phyloP scores from a whole-genome alignment of 331 rosid genomes.

The Acacia concinna region DNA sequence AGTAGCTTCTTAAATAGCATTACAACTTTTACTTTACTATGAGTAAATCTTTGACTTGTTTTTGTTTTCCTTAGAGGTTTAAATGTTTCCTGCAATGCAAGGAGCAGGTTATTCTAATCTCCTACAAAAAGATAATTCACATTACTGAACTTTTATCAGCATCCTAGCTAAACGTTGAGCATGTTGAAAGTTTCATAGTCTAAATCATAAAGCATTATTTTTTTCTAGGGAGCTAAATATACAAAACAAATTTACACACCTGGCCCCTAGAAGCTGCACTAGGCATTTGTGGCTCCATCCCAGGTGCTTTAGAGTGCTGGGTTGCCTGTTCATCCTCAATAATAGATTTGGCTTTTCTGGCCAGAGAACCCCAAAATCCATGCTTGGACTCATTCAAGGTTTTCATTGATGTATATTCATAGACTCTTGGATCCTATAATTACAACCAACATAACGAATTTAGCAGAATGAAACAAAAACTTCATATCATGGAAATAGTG shows the following conservation, averaged over 20 bases:
- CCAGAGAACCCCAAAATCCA: conserved; percentile 90
- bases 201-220: conserved; percentile 5
- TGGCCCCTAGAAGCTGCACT: conserved; percentile 52
- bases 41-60: not conserved
- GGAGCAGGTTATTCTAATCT: not conserved
- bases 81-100: not conserved
- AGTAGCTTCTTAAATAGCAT: not conserved
- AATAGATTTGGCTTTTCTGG: conserved; percentile 90
- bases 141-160: not conserved
- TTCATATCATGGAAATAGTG: not conserved
- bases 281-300: conserved; percentile 43
- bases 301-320: conserved; percentile 47
- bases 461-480: not conserved
- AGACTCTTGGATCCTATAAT: conserved; percentile 54
- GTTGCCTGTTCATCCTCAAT: conserved; percentile 68
- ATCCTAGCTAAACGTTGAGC: conserved; percentile 15
- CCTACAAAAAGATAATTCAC: conserved; percentile 1
- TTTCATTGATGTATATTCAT: conserved; percentile 79
- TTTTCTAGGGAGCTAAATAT: not conserved
- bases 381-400: conserved; percentile 72
- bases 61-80: not conserved
- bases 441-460: conserved; percentile 14
- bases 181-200: not conserved
- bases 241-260: conserved; percentile 42
- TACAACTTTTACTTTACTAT: not conserved